Evolutionary conservation across 169 alveolate species (phyloP), one percentile per base, ranked within the genome.

Genomic region (Babesia gibsoni): DNA sequence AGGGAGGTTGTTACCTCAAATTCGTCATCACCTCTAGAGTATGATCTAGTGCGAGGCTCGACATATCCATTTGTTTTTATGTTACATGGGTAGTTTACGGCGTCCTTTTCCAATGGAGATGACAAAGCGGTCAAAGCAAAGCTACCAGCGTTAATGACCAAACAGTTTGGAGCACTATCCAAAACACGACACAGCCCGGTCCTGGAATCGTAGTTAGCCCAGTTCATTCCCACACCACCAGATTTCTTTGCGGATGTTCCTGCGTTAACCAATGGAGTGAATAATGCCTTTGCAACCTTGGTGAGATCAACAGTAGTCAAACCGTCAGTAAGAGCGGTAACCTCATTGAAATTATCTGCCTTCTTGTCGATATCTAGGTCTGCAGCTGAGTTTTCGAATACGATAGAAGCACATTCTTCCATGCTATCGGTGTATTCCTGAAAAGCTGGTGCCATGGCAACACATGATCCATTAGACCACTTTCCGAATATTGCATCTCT

Each of bases 401-500:
- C 63, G 8, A 83, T 20, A 53, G 73, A 18, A 42, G 84, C 67
- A 52, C 93, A 88, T 32, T 79, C 85, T n/a, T 27, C 69, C 36
- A 43, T 36, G 43, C 52, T 53, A 39, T 67, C 37, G n/a, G 43
- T 63, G 25, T 36, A 67, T 32, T 77, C 86, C 58, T 32, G 65
- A 57, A 50, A 77, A 4, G 73, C 75, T 3, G 86, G 74, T 33
- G 50, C 61, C 9, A 66, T 36, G 16, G 86, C 70, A 9, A 59
- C 81, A 27, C 86, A 77, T 9, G 58, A 53, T 29, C 84, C 91
- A 25, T 65, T 74, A 2, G 23, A 27, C 89, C 90, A 88, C 49
- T 68, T 50, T 12, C 93, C 93, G 52, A 88, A 88, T 32, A 83
- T 79, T 32, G 93, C 84, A 46, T 83, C 82, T 63, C 59, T 64